A percentile compares a stretch with the other conserved stretches of the same genome.
Evolutionary conservation across 1,139 yeast genomes (phyloP).

Genomic region (Diutina mesorugosa): DNA sequence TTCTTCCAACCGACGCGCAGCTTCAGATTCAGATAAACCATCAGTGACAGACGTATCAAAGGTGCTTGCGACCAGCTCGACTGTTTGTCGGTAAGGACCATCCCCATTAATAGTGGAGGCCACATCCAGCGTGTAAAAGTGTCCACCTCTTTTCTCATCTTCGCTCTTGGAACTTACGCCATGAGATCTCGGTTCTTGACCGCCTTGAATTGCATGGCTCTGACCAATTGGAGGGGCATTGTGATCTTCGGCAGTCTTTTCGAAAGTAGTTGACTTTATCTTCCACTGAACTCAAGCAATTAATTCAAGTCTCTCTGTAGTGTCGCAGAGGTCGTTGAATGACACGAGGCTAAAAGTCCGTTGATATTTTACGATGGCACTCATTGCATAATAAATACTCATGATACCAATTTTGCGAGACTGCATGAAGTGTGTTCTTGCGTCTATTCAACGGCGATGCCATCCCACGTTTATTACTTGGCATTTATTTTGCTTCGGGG

Average conservation of each 20-base stretch:
- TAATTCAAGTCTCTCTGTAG: not conserved
- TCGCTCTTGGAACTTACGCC: not conserved
- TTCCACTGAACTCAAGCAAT: not conserved
- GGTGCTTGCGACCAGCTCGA: conserved; percentile 6
- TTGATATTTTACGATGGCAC: not conserved
- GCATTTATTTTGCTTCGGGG: not conserved
- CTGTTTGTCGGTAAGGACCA: conserved; percentile 3
- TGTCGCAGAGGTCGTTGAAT: not conserved
- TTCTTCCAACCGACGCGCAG: not conserved
- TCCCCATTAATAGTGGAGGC: conserved; percentile 1
- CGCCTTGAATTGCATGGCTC: conserved; percentile 10
- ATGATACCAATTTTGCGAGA: not conserved
- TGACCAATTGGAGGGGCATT: conserved; percentile 9
- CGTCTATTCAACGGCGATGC: not conserved
- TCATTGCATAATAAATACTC: not conserved
- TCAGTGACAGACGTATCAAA: conserved; percentile 4
- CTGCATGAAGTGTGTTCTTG: not conserved
- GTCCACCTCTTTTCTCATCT: not conserved
- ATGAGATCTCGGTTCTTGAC: conserved; percentile 8
- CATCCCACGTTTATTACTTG: not conserved
- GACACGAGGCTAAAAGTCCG: not conserved
- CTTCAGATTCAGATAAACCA: not conserved
- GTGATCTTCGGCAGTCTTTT: conserved; percentile 1
- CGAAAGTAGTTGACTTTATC: not conserved
- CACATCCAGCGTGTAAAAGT: not conserved